Evolutionary conservation across 202 grass and related monocot species (phyloP).

Genomic region (Brachypodium distachyon): DNA sequence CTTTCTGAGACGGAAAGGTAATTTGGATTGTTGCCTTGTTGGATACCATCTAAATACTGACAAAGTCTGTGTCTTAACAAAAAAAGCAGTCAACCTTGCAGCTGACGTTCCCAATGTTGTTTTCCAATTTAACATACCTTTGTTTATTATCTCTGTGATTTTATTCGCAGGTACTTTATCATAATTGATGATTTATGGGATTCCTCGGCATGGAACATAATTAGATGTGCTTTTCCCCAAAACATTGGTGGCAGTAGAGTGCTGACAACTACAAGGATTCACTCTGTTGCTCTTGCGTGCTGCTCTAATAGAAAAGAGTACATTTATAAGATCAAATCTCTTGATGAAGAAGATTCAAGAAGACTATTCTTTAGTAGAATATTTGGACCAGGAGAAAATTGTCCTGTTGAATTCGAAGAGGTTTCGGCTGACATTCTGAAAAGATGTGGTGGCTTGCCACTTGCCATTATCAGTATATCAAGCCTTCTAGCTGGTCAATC

Average conservation of each 20-base stretch:
- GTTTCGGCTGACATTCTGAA: not conserved
- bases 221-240: not conserved
- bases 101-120: too few species aligned
- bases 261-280: slow-evolving; percentile 3
- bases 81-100: too few species aligned
- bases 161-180: slow-evolving; percentile 7
- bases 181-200: slow-evolving; percentile 15
- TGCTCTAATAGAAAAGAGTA: not conserved
- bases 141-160: too few species aligned
- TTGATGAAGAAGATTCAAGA: not conserved
- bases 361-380: not conserved
- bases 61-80: too few species aligned
- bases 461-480: not conserved
- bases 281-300: not conserved
- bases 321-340: slow-evolving; percentile 2
- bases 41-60: too few species aligned
- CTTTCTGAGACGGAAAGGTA: too few species aligned
- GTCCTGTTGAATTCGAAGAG: not conserved
- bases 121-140: too few species aligned
- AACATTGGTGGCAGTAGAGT: not conserved
- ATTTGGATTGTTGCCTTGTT: too few species aligned
- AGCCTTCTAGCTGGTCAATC: not conserved
- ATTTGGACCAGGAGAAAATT: not conserved
- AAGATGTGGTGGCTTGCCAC: slow-evolving; percentile 13
- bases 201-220: not conserved